Percentiles rank a stretch among this genome's conserved stretches.
These are phyloP conservation scores for Lindgomyces ingoldianus DNA, from an alignment of 495 filamentous ascomycete species.

Conservation along the genomic window DNA sequence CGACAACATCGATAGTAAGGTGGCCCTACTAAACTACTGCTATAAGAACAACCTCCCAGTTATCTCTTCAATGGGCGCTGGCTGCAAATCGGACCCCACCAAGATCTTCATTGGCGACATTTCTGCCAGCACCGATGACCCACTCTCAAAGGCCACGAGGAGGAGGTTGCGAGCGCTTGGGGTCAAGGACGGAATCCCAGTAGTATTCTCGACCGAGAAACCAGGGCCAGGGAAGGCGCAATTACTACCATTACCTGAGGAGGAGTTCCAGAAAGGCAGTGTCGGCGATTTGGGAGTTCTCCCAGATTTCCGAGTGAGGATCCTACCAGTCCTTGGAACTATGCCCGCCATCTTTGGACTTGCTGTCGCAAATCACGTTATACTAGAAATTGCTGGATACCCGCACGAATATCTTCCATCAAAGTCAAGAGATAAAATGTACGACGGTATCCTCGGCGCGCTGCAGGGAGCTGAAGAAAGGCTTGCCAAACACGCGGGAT, in stretches of 20 bases:
- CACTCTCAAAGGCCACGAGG: constrained; percentile 80
- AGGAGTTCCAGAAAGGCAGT: constrained; percentile 84
- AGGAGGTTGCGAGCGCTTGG: constrained; percentile 76
- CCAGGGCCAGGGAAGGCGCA: constrained; percentile 88
- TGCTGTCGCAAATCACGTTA: constrained; percentile 84
- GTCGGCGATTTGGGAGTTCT: constrained; percentile 85
- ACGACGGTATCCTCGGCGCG: constrained; percentile 72
- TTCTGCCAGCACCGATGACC: constrained; percentile 83
- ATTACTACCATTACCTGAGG: constrained; percentile 80
- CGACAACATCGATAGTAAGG: constrained; percentile 97
- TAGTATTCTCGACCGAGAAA: constrained; percentile 92
- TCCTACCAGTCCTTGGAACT: constrained; percentile 90
- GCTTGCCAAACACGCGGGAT: constrained; percentile 57
- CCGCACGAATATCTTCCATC: constrained; percentile 77
- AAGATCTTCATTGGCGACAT: constrained; percentile 92
- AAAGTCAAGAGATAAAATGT: constrained; percentile 87
- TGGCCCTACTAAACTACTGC: constrained; percentile 87
- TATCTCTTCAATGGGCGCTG: constrained; percentile 94
- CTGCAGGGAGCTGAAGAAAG: constrained; percentile 78
- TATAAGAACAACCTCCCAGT: constrained; percentile 71
- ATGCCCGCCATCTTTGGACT: constrained; percentile 98
- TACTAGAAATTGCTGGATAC: constrained; percentile 81
- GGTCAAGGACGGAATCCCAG: constrained; percentile 80
- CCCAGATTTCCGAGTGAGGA: constrained; percentile 89
- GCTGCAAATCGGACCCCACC: constrained; percentile 95